Percentiles rank a stretch among this genome's conserved stretches.
These are phyloP conservation scores for Colletotrichum graminicola DNA, from an alignment of 2,329 filamentous ascomycete species.

Conservation along the genomic window DNA sequence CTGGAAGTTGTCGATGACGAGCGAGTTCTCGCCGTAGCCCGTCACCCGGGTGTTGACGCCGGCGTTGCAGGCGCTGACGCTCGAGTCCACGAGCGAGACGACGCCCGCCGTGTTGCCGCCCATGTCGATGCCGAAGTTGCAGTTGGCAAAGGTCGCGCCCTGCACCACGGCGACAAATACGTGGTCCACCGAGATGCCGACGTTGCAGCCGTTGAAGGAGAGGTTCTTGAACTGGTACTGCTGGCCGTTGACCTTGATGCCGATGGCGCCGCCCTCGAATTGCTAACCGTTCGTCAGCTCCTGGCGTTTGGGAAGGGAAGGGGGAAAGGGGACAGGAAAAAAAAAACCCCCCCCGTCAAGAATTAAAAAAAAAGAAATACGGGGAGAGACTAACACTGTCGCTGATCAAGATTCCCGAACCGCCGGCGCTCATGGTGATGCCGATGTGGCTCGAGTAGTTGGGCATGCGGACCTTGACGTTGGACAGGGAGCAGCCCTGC, in stretches of 20 bases:
- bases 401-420: slow-evolving; percentile 49
- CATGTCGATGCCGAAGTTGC: slow-evolving; percentile 49
- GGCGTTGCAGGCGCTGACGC: slow-evolving; percentile 44
- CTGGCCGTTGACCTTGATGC: slow-evolving; percentile 49
- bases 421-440: slow-evolving; percentile 52
- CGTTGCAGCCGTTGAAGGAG: slow-evolving; percentile 48
- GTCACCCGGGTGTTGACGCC: slow-evolving; percentile 47
- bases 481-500: slow-evolving; percentile 48
- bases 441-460: slow-evolving; percentile 51
- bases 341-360: too few species aligned
- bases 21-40: slow-evolving; percentile 46
- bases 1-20: slow-evolving; percentile 48
- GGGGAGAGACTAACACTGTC: slow-evolving; percentile 43
- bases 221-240: slow-evolving; percentile 52
- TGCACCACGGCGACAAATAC: slow-evolving; percentile 49
- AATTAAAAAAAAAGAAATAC: too few species aligned
- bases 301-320: not conserved
- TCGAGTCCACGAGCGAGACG: slow-evolving; percentile 49
- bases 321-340: too few species aligned
- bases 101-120: slow-evolving; percentile 45
- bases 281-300: slow-evolving; percentile 33
- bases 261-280: slow-evolving; percentile 51
- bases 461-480: slow-evolving; percentile 52
- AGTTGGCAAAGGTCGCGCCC: slow-evolving; percentile 47
- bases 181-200: slow-evolving; percentile 47